Evolutionary conservation across 2,329 filamentous ascomycete species (phyloP), one percentile per base, ranked within the genome.

Genomic region (Furcasterigmium sp.): DNA sequence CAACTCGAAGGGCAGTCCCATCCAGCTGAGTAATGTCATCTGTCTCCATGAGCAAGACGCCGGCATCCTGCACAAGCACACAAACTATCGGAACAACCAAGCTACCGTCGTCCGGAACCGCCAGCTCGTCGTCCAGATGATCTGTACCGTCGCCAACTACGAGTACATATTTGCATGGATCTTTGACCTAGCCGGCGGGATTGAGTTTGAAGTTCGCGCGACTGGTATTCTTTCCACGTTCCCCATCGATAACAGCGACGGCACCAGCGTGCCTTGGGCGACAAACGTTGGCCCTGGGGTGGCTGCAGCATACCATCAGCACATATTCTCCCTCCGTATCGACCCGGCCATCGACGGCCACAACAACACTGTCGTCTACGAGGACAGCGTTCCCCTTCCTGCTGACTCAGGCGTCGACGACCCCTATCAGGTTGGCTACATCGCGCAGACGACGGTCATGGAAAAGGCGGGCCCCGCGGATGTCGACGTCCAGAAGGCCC

Each of bases 71-170:
- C 48, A 45, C 45, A 49, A 49, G 47, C 47, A 49, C 75, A 79
- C 74, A 2, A 77, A 79, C 55, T 76, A 67, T 60, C 66, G 75
- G 6, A 78, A 73, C 2, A 67, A 68, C 13, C 64, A 70, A 14
- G 72, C 74, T 2, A 71, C 74, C 3, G 70, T 78, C 4, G 69
- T 68, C 1, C 64, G 76, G 8, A 63, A 65, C 48, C 68, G 76
- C 7, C 68, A 76, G 48, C 64, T 80, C 6, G 72, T 80, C 2
- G 55, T 80, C 5, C 75, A 79, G 47, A 75, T 70, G 54, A 75
- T 79, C 59, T 74, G 78, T 53, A 80, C 76, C 0, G 64, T 79
- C 5, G 72, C 72, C 13, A 80, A 80, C 58, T 80, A 80, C 61
- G 76, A 80, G 50, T 80, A 60, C 44, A 55, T 57, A 36, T 55